Evolutionary conservation across 2,329 filamentous ascomycete genomes (phyloP), one percentile per base, ranked within the genome.

Genomic region (Penicillium verrucosum): DNA sequence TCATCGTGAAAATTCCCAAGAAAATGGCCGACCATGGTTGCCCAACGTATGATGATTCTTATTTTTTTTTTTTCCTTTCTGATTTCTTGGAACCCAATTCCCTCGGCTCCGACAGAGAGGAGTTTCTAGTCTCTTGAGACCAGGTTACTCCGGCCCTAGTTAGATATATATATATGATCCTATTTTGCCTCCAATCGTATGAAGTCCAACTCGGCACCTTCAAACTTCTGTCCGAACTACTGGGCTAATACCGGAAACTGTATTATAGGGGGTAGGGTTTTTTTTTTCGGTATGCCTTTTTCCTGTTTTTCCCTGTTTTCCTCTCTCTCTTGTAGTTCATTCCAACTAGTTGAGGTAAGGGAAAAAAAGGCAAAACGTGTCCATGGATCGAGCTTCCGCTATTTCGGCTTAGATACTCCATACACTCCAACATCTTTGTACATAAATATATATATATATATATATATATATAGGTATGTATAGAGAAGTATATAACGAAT

Each of bases 1-100:
- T 5, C 21, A 38, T 29, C 23, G 21, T 37, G 50, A 30, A 16
- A 25, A 30, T 32, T 27, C 27, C 43, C 29, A 21, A 32, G 37
- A 23, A 49, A 27, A 44, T 18, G 21, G 40, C 21, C 48, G 38
- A 43, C 52, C 52, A 50, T 54, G 52, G 52, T 54, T 51, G 37
- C 51, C 52, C 52, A 54, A 42, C 37, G 10, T 32, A 18, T 41
- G 8, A 50, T 41, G 44, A 41, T 47, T 40, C 42, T 46, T 34
- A 51, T 51, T 42, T 25, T 34, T 18, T 6, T 51, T 23, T 49
- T 14, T 51, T 9, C 43, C 30, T 34, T 47, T 27, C 9, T 43
- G 16, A 32, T 18, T 51, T 9, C 16, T 18, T 38, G 47, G 18
- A 27, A 34, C 29, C 18, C 4, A 10, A 43, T 7, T 11, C 36